phyloP scores from a whole-genome alignment of 192 early-diverging fungal genomes.

The Gaertneriomyces semiglobifer region DNA sequence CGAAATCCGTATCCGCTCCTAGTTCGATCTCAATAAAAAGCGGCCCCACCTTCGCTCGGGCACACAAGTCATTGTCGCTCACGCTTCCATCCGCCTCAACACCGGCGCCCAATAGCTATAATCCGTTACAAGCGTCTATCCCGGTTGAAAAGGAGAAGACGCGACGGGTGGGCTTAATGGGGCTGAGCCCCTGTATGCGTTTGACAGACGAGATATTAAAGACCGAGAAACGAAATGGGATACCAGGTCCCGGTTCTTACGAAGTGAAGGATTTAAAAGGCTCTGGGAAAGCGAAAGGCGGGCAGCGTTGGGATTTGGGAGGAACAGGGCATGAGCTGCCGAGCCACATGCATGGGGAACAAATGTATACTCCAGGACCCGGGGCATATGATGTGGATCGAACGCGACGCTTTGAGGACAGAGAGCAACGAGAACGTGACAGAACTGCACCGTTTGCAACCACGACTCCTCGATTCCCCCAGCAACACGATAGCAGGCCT shows the following conservation, averaged over 20 bases:
- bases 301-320: slow-evolving; percentile 1
- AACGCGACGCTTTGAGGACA: too few relatives aligned
- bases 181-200: slow-evolving; percentile 48
- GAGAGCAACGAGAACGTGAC: too few relatives aligned
- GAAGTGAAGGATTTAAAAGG: slow-evolving; percentile 41
- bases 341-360: slow-evolving; percentile 31
- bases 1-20: too few relatives aligned
- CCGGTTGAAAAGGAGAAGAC: slow-evolving; percentile 18
- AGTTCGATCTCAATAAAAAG: too few relatives aligned
- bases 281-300: slow-evolving; percentile 19
- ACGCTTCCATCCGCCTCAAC: neutral
- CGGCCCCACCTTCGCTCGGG: too few relatives aligned
- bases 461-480: too few relatives aligned
- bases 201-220: slow-evolving; percentile 50
- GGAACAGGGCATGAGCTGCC: slow-evolving; percentile 6
- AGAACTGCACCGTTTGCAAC: too few relatives aligned
- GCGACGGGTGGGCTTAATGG: slow-evolving; percentile 49
- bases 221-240: slow-evolving; percentile 38
- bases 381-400: slow-evolving; percentile 43
- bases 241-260: slow-evolving; percentile 49
- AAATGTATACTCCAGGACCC: slow-evolving; percentile 46
- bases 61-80: too few relatives aligned
- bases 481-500: too few relatives aligned
- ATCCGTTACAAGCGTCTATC: slow-evolving; percentile 29
- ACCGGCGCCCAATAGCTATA: slow-evolving; percentile 45